Evolutionary conservation across 1,139 yeast species (phyloP).

Genomic region (Pichia sp.): DNA sequence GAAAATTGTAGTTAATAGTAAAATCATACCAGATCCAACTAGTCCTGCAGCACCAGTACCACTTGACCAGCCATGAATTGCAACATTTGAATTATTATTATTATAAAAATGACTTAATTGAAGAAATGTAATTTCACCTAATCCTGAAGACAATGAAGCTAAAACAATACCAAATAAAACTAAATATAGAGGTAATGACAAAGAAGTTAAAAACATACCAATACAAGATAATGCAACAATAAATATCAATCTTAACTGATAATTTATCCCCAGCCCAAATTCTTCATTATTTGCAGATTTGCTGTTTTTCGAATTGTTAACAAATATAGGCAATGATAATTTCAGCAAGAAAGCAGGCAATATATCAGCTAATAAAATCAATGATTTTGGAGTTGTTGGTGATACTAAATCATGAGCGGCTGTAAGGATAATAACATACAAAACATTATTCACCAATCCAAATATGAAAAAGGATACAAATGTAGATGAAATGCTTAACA

Average conservation of each 20-base stretch:
- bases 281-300: background rate
- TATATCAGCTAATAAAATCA: conserved; percentile 81
- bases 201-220: conserved; percentile 74
- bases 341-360: conserved; percentile 75
- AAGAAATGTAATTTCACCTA: conserved; percentile 85
- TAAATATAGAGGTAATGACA: conserved; percentile 27
- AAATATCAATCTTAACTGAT: conserved; percentile 45
- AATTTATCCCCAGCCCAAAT: conserved; percentile 38
- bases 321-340: conserved; percentile 68
- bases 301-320: conserved; percentile 37
- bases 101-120: conserved; percentile 70
- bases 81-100: conserved; percentile 28
- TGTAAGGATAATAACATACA: conserved; percentile 84
- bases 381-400: conserved; percentile 72
- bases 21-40: conserved; percentile 60
- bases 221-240: conserved; percentile 55
- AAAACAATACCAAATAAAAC: conserved; percentile 66
- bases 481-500: too few species aligned
- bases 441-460: conserved; percentile 81
- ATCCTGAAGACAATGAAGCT: conserved; percentile 81
- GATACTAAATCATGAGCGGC: conserved; percentile 94
- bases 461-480: conserved; percentile 69
- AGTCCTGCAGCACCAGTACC: conserved; percentile 97
- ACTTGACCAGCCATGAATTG: conserved; percentile 82
- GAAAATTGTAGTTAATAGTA: conserved; percentile 51